Evolutionary conservation across 495 filamentous ascomycete species (phyloP).

Genomic region (Tuber aestivum): DNA sequence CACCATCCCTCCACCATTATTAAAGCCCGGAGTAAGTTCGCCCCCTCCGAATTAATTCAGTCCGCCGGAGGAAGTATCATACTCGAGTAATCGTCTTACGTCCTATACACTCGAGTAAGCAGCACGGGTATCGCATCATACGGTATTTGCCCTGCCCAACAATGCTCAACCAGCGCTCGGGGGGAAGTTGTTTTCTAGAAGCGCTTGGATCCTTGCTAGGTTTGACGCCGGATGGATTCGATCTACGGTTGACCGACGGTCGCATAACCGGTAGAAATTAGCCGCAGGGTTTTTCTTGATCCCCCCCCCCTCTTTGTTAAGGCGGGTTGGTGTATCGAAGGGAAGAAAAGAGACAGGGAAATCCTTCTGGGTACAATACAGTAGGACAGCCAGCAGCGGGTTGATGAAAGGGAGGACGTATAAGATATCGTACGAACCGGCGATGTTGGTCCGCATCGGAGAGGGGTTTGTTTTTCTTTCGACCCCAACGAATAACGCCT

Average conservation of each 20-base stretch:
- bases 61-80: neutral
- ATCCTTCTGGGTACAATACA: neutral
- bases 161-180: neutral
- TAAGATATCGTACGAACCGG: neutral
- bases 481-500: neutral
- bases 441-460: neutral
- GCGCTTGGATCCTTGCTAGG: neutral
- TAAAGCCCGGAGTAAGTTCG: neutral
- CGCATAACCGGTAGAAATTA: conserved; percentile 1
- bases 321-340: neutral
- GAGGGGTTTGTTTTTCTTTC: neutral
- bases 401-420: neutral
- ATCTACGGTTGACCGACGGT: neutral
- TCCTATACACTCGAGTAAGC: neutral
- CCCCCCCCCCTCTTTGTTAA: neutral
- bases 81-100: neutral
- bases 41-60: neutral
- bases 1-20: neutral
- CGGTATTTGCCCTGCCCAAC: neutral
- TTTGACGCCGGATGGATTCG: neutral
- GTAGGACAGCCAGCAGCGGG: neutral
- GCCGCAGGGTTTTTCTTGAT: neutral
- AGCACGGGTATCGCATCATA: neutral
- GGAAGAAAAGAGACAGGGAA: neutral
- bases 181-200: neutral